Conservation (phyloP, 2,329 filamentous ascomycete species). For the Monosporascus sp. region DNA sequence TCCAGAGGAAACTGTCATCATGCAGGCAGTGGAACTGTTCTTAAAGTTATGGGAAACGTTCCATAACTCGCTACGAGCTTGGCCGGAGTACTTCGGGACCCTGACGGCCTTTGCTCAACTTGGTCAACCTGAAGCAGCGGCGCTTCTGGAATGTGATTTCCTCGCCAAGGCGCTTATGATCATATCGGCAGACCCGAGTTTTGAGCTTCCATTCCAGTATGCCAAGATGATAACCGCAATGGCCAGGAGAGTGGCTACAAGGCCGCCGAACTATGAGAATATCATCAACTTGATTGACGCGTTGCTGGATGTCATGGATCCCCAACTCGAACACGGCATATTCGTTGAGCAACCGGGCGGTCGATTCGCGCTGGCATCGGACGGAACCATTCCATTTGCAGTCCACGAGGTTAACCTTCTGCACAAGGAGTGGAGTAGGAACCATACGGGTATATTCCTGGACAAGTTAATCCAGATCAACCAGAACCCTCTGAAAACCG, state of each 20-base stretch:
- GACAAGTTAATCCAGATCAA: conserved; percentile 63
- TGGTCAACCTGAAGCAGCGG: conserved; percentile 51
- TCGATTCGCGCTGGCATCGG: conserved; percentile 31
- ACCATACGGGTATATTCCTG: conserved; percentile 47
- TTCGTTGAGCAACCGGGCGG: conserved; percentile 36
- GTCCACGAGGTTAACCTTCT: conserved; percentile 42
- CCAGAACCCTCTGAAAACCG: conserved; percentile 47
- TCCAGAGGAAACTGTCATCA: conserved; percentile 27
- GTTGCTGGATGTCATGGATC: conserved; percentile 40
- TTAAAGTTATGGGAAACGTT: conserved; percentile 58
- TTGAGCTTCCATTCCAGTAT: conserved; percentile 52
- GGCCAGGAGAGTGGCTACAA: conserved; percentile 42
- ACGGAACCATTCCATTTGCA: conserved; percentile 40
- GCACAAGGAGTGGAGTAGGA: conserved; percentile 36
- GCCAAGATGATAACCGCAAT: conserved; percentile 48
- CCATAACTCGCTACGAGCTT: conserved; percentile 58
- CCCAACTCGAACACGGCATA: conserved; percentile 26
- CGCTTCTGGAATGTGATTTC: conserved; percentile 58
- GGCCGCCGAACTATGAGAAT: conserved; percentile 49
- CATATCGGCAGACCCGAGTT: conserved; percentile 52
- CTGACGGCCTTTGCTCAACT: conserved; percentile 61
- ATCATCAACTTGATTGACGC: conserved; percentile 47
- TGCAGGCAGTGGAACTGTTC: conserved; percentile 42
- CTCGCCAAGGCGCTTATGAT: conserved; percentile 55
- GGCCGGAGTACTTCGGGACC: conserved; percentile 74